phyloP scores from a whole-genome alignment of 1,284 basidiomycete species.

The Xerocomus minutiporus region DNA sequence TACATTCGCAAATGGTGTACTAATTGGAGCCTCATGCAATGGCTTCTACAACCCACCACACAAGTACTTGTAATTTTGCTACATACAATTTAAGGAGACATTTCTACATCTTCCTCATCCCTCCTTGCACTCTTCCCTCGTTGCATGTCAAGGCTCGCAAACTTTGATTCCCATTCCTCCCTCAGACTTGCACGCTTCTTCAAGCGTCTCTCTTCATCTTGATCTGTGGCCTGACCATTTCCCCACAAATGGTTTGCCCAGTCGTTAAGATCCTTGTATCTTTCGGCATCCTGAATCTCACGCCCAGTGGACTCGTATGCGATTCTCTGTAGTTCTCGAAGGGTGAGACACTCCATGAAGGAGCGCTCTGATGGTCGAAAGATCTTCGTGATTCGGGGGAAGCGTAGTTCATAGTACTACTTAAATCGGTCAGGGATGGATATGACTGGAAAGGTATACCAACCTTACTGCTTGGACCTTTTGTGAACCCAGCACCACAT shows the following conservation, averaged over 20 bases:
- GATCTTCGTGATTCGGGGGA: constrained; percentile 71
- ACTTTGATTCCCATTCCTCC: constrained; percentile 30
- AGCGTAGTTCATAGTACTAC: constrained; percentile 79
- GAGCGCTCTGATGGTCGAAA: constrained; percentile 55
- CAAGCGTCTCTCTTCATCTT: constrained; percentile 10
- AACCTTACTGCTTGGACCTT: constrained; percentile 53
- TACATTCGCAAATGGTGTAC: not conserved
- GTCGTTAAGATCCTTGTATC: constrained; percentile 37
- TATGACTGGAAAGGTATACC: constrained; percentile 13
- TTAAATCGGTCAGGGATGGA: constrained; percentile 1
- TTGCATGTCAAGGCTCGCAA: constrained; percentile 24
- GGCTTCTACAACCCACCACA: too few relatives aligned
- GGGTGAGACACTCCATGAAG: constrained; percentile 40
- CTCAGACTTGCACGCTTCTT: constrained; percentile 19
- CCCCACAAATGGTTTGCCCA: constrained; percentile 29
- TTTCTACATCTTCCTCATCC: constrained; percentile 24
- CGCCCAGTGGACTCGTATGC: constrained; percentile 50
- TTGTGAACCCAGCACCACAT: constrained; percentile 79
- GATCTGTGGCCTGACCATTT: constrained; percentile 9
- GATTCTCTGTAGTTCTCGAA: constrained; percentile 46
- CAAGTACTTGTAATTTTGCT: too few relatives aligned
- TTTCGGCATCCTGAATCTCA: constrained; percentile 35
- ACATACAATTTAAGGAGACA: constrained; percentile 23
- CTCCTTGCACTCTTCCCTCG: constrained; percentile 14
- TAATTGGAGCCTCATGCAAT: too few relatives aligned